Percentiles rank a stretch among this genome's conserved stretches.
Evolutionary conservation across 441 rosid species (phyloP).

Genomic region (Brassica balearica): DNA sequence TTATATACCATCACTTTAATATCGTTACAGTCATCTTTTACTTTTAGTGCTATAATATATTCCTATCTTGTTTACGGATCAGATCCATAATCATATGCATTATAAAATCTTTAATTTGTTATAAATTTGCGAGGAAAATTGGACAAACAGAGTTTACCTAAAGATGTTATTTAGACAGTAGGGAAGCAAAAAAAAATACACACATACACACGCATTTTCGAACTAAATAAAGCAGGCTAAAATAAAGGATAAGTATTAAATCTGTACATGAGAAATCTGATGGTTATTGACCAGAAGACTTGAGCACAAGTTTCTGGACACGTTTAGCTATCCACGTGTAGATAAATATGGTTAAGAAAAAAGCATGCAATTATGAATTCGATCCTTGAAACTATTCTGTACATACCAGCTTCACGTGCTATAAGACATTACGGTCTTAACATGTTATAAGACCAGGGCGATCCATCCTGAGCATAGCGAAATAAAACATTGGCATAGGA

Average conservation of each 20-base stretch:
- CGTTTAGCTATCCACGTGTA: background rate
- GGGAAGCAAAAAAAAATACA: background rate
- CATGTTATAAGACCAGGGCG: background rate
- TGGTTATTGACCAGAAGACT: constrained; percentile 3
- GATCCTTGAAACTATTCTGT: background rate
- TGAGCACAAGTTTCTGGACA: background rate
- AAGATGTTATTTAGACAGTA: background rate
- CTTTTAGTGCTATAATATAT: background rate
- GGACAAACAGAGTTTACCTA: background rate
- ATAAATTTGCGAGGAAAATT: background rate
- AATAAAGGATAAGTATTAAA: background rate
- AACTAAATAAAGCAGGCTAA: background rate
- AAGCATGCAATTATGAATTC: background rate
- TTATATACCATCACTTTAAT: background rate
- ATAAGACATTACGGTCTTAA: background rate
- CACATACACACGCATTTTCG: background rate
- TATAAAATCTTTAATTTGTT: background rate
- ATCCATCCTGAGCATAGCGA: too few species aligned
- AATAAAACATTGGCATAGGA: too few species aligned
- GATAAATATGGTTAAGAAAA: background rate
- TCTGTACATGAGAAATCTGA: background rate
- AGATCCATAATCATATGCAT: background rate
- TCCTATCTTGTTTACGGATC: constrained; percentile 6
- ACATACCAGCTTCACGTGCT: background rate
- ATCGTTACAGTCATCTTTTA: background rate